phyloP scores from a whole-genome alignment of 805 yeast species.

The Suhomyces sp. region DNA sequence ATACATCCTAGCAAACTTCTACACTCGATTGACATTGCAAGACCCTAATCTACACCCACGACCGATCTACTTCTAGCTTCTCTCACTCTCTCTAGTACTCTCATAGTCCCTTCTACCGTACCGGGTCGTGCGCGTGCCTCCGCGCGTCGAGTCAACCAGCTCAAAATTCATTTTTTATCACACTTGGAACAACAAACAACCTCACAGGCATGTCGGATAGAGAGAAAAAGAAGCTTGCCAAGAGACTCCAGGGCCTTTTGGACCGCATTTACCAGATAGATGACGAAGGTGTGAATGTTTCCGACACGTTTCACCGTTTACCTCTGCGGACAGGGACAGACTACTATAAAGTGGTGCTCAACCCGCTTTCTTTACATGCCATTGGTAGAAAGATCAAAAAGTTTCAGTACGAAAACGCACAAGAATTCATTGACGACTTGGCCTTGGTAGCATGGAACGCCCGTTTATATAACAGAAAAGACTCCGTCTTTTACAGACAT shows the following conservation, averaged over 20 bases:
- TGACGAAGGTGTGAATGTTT: conserved; percentile 46
- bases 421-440: conserved; percentile 70
- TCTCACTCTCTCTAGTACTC: neutral
- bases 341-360: conserved; percentile 72
- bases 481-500: conserved; percentile 62
- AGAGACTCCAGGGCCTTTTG: conserved; percentile 28
- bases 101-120: neutral
- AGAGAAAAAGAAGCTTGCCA: conserved; percentile 36
- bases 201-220: conserved; percentile 30
- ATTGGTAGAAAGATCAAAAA: conserved; percentile 59
- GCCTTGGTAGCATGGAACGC: conserved; percentile 92
- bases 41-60: neutral
- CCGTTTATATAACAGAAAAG: conserved; percentile 71
- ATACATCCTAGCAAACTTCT: neutral
- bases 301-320: conserved; percentile 62
- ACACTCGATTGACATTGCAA: neutral
- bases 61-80: neutral
- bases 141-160: conserved; percentile 1
- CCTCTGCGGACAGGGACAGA: conserved; percentile 74
- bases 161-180: conserved; percentile 1
- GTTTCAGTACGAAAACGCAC: conserved; percentile 54
- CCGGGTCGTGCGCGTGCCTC: neutral
- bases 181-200: conserved; percentile 1
- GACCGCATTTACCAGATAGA: conserved; percentile 40
- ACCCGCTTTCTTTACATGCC: conserved; percentile 79